These are phyloP conservation scores for Aureobasidium sp. DNA, from an alignment of 2,329 filamentous ascomycete genomes.

Conservation along the genomic window DNA sequence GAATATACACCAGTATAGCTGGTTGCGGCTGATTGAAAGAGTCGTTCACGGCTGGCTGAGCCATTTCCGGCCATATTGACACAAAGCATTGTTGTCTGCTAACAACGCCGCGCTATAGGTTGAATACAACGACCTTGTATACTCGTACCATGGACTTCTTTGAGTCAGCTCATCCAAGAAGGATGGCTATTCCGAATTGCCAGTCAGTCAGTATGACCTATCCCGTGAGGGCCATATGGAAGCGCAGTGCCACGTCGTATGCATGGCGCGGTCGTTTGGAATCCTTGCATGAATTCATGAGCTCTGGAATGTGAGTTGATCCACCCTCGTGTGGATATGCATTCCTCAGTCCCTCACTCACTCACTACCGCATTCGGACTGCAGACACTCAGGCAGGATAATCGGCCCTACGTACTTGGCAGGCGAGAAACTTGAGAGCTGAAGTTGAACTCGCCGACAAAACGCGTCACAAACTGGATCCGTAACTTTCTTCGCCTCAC, in stretches of 20 bases:
- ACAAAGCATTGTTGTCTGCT: not conserved
- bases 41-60: not conserved
- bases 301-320: not conserved
- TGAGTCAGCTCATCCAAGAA: not conserved
- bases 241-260: not conserved
- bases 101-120: not conserved
- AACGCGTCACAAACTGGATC: not conserved
- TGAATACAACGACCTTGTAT: not conserved
- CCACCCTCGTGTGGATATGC: not conserved
- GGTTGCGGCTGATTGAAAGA: not conserved
- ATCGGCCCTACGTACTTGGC: not conserved
- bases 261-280: not conserved
- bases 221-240: too few species aligned
- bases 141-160: not conserved
- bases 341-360: not conserved
- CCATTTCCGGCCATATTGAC: not conserved
- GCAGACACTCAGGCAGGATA: not conserved
- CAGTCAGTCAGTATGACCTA: not conserved
- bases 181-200: not conserved
- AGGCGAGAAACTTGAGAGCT: not conserved
- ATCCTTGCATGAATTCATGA: too few species aligned
- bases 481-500: not conserved
- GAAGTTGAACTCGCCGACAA: not conserved
- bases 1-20: not conserved
- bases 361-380: not conserved